These are phyloP conservation scores for Lyophyllum shimeji DNA, from an alignment of 768 basidiomycete species.

Conservation along the genomic window DNA sequence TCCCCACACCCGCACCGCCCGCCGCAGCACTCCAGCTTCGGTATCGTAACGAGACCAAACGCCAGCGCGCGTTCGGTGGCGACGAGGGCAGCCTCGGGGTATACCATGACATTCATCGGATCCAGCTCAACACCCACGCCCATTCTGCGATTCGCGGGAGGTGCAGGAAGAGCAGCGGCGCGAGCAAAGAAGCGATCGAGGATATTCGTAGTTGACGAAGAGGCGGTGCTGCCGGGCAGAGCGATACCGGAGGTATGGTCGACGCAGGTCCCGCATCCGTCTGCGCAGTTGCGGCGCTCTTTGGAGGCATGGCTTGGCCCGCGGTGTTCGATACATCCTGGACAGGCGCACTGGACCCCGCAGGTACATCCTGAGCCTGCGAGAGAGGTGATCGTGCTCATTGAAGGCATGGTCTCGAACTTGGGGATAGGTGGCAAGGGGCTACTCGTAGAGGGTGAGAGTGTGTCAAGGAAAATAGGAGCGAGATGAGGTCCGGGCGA, in stretches of 20 bases:
- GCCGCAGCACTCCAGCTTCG: conserved; percentile 68
- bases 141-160: conserved; percentile 44
- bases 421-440: conserved; percentile 33
- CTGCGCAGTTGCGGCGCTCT: conserved; percentile 46
- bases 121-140: conserved; percentile 40
- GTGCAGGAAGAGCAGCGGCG: conserved; percentile 67
- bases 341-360: conserved; percentile 67
- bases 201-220: conserved; percentile 26
- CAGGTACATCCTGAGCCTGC: conserved; percentile 75
- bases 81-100: conserved; percentile 35
- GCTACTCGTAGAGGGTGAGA: conserved; percentile 20
- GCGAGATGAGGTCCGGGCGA: conserved; percentile 43
- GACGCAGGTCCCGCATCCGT: conserved; percentile 62
- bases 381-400: conserved; percentile 55
- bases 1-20: conserved; percentile 59
- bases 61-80: conserved; percentile 39
- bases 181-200: conserved; percentile 67
- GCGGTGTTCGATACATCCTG: conserved; percentile 74
- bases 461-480: conserved; percentile 39
- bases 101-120: conserved; percentile 50
- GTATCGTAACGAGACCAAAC: conserved; percentile 54
- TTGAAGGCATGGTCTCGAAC: conserved; percentile 60
- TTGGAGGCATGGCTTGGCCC: conserved; percentile 44
- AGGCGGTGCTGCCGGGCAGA: conserved; percentile 32
- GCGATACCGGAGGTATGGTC: conserved; percentile 48